Evolutionary conservation across 768 basidiomycete species (phyloP).

Genomic region (Podaxis mareebaensis): DNA sequence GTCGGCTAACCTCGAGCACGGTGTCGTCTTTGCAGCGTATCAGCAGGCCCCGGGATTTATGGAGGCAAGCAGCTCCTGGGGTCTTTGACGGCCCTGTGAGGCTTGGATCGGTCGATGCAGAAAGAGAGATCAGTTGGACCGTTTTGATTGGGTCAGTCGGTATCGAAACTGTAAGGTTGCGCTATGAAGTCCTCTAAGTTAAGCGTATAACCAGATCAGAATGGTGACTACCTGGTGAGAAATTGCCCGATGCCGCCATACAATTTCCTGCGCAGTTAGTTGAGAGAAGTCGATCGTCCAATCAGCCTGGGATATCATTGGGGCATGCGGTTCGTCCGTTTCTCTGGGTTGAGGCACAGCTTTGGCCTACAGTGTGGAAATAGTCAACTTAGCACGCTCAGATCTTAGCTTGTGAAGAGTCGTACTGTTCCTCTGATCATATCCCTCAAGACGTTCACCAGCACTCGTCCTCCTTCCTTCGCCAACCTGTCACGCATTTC

Average conservation of each 20-base stretch:
- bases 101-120: constrained; percentile 16
- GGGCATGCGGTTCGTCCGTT: constrained; percentile 48
- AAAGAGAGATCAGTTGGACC: constrained; percentile 39
- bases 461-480: constrained; percentile 60
- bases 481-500: constrained; percentile 62
- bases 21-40: constrained; percentile 57
- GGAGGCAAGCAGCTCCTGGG: constrained; percentile 47
- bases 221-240: constrained; percentile 57
- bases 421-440: constrained; percentile 49
- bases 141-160: constrained; percentile 28
- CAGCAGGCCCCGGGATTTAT: constrained; percentile 40
- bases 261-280: constrained; percentile 58
- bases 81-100: constrained; percentile 15
- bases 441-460: constrained; percentile 69
- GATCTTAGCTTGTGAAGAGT: not conserved
- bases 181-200: constrained; percentile 21
- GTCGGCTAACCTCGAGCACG: constrained; percentile 49
- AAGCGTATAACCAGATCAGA: constrained; percentile 30
- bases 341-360: constrained; percentile 46
- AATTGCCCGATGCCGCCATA: constrained; percentile 60
- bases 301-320: constrained; percentile 54
- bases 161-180: constrained; percentile 19
- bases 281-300: constrained; percentile 55
- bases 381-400: not conserved
- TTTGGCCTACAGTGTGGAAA: constrained; percentile 38